Conservation (phyloP, 305 asterid species). For the Petunia hybrid region DNA sequence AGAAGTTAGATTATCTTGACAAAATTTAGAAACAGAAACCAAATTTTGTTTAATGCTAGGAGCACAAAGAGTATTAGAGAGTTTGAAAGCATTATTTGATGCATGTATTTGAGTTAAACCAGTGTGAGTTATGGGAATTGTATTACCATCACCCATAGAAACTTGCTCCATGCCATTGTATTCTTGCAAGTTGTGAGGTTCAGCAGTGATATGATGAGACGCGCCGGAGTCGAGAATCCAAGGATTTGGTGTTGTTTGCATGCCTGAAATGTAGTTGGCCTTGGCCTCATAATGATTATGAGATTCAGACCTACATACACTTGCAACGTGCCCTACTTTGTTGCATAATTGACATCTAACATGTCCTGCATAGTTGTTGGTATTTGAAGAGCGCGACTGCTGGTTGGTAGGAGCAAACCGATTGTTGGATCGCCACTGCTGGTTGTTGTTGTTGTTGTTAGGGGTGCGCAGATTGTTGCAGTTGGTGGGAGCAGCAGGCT, state of each 20-base stretch:
- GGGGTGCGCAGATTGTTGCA: background rate
- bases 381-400: background rate
- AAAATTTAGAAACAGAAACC: background rate
- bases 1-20: background rate
- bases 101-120: background rate
- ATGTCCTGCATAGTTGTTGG: background rate
- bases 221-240: constrained; percentile 12
- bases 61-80: background rate
- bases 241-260: background rate
- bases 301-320: background rate
- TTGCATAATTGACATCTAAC: background rate
- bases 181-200: background rate
- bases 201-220: background rate
- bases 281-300: background rate
- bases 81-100: background rate
- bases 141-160: background rate
- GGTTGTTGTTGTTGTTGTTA: background rate
- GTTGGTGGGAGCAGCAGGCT: too few species aligned
- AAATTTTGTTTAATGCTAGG: background rate
- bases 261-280: background rate
- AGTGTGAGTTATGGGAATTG: constrained; percentile 2
- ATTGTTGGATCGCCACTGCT: background rate
- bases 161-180: too few species aligned
- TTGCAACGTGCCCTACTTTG: background rate
- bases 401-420: background rate